Percentiles rank a stretch among this genome's conserved stretches.
Evolutionary conservation across 2,329 filamentous ascomycete genomes (phyloP).

Genomic region (Clarireedia sp.): DNA sequence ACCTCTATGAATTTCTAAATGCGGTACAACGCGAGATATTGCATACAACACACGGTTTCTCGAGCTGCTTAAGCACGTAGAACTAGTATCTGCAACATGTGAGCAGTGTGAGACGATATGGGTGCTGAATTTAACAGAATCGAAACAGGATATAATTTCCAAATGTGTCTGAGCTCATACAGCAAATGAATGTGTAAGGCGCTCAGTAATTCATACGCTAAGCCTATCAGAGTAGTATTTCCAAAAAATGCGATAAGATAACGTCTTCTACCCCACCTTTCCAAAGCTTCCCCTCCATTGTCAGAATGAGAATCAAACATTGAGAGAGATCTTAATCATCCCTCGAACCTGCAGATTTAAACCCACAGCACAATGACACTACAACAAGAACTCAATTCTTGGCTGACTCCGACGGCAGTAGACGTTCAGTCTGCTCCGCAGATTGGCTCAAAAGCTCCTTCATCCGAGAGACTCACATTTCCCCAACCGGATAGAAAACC

Average conservation of each 20-base stretch:
- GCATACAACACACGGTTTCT: no score
- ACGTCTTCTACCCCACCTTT: neutral
- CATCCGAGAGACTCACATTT: constrained; percentile 43
- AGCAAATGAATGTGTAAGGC: neutral
- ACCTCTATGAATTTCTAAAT: neutral
- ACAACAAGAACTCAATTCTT: constrained; percentile 27
- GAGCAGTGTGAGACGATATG: no score
- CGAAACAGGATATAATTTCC: no score
- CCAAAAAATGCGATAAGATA: constrained; percentile 2
- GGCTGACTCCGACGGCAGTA: constrained; percentile 18
- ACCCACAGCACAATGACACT: constrained; percentile 22
- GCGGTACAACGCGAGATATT: neutral
- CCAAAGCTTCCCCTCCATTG: constrained; percentile 4
- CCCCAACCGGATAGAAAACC: constrained; percentile 43
- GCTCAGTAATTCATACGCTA: neutral
- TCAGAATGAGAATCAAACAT: neutral
- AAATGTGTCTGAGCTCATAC: neutral
- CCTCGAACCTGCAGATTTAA: no score
- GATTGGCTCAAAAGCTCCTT: constrained; percentile 49
- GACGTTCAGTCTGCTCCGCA: constrained; percentile 41
- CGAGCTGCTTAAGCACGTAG: no score
- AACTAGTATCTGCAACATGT: no score
- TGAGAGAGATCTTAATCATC: neutral
- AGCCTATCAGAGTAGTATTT: neutral
- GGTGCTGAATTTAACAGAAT: no score